Evolutionary conservation across 768 basidiomycete species (phyloP), one percentile per base, ranked within the genome.

Genomic region (Mycena rosella): DNA sequence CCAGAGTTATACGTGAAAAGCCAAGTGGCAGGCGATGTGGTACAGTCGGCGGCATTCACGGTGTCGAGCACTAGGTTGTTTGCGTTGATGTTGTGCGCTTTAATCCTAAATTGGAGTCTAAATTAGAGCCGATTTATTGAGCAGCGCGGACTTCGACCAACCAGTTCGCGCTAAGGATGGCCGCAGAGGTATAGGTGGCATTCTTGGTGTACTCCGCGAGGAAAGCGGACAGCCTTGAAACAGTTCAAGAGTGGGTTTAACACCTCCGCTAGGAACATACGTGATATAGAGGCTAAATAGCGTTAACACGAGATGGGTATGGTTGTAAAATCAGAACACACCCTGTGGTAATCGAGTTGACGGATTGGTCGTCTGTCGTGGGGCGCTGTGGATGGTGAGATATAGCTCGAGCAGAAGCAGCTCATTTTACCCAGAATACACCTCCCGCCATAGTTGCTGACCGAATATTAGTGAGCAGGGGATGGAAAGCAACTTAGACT

Each of bases 1-100:
- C 87, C 86, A 30, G 78, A 83, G 64, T 88, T 88, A 67, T 88
- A 87, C 0, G 87, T 87, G 74, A 87, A 88, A 7, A 86, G 52
- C 82, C 84, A 86, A 5, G 65, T 78, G 4, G 81, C 71, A 2
- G 85, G 80, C 0, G 85, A 84, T 34, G 83, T 76, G 2, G 82
- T 78, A 74, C 86, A 88, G 61, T 87, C 81, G 29, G 79, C 75
- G 13, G 76, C 86, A 63, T 82, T 76, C 54, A 87, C 80, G 17
- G 82, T 82, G 73, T 88, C 87, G 11, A 88, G 77, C 6, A 85
- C 79, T 18, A 88, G 78, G 56, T 80, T 69, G 49, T 78, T 72
- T 14, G 75, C 63, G 65, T 84, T 84, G 69, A 85, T 76, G 59
- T 87, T 85, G 61, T 81, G 81, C 9, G 77, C 74, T 63, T 80